Evolutionary conservation across 1,284 basidiomycete genomes (phyloP).

Genomic region (Naganishia albida): DNA sequence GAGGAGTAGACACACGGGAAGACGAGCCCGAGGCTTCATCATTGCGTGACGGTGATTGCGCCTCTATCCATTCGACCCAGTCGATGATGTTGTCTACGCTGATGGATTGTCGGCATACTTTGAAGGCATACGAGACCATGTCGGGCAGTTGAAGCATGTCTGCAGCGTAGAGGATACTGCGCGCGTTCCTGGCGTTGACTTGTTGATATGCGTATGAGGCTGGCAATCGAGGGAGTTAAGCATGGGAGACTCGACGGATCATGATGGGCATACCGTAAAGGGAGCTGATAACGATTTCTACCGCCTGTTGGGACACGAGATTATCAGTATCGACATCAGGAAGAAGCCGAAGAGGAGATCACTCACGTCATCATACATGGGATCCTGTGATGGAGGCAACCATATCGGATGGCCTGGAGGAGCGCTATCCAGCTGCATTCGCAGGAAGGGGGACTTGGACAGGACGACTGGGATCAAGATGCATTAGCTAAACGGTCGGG

Average conservation of each 20-base stretch:
- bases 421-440: constrained; percentile 67
- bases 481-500: not conserved
- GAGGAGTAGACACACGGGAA: constrained; percentile 23
- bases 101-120: constrained; percentile 71
- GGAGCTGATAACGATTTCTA: constrained; percentile 49
- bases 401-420: constrained; percentile 70
- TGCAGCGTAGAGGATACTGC: constrained; percentile 75
- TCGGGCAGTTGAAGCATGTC: constrained; percentile 82
- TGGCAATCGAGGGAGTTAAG: not conserved
- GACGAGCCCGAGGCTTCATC: constrained; percentile 53
- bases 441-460: constrained; percentile 79
- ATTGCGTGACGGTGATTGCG: constrained; percentile 37
- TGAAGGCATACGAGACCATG: constrained; percentile 73
- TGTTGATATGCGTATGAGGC: constrained; percentile 38
- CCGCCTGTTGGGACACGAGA: constrained; percentile 38
- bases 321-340: not conserved
- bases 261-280: constrained; percentile 43
- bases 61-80: constrained; percentile 74
- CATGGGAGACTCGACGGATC: not conserved
- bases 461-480: constrained; percentile 65
- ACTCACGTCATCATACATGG: constrained; percentile 76
- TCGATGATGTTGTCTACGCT: constrained; percentile 67
- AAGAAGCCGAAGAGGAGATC: not conserved
- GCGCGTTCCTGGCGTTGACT: constrained; percentile 71
- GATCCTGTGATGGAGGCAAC: constrained; percentile 71